These are phyloP conservation scores for Colletotrichum orchidophilum DNA, from an alignment of 2,329 filamentous ascomycete species.

Conservation along the genomic window DNA sequence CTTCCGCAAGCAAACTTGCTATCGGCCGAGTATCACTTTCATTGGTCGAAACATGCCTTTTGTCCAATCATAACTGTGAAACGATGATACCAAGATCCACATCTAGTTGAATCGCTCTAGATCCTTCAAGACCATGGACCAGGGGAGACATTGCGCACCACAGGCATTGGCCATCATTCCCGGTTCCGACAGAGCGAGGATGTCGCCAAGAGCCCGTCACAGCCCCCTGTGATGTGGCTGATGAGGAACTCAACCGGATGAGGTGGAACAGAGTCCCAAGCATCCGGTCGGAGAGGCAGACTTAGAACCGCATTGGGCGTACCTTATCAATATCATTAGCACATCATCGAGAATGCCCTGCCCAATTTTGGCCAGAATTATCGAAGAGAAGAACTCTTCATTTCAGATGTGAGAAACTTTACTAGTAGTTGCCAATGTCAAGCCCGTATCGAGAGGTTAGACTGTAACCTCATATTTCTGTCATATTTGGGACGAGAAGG, in stretches of 20 bases:
- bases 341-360: not conserved
- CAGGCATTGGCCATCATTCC: not conserved
- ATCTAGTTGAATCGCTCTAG: not conserved
- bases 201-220: not conserved
- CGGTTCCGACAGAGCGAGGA: too few species aligned
- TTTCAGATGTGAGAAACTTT: too few species aligned
- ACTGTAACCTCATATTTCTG: too few species aligned
- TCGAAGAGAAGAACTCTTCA: too few species aligned
- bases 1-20: not conserved
- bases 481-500: too few species aligned
- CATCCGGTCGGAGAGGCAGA: not conserved
- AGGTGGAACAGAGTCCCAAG: not conserved
- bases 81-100: not conserved
- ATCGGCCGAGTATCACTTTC: not conserved
- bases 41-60: not conserved
- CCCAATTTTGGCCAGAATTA: too few species aligned
- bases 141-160: not conserved
- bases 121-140: not conserved
- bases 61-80: not conserved
- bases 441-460: too few species aligned
- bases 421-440: too few species aligned
- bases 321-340: not conserved
- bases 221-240: not conserved
- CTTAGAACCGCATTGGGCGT: not conserved
- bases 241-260: not conserved